phyloP scores from a whole-genome alignment of 1,284 basidiomycete species.

The Grifola frondosa region DNA sequence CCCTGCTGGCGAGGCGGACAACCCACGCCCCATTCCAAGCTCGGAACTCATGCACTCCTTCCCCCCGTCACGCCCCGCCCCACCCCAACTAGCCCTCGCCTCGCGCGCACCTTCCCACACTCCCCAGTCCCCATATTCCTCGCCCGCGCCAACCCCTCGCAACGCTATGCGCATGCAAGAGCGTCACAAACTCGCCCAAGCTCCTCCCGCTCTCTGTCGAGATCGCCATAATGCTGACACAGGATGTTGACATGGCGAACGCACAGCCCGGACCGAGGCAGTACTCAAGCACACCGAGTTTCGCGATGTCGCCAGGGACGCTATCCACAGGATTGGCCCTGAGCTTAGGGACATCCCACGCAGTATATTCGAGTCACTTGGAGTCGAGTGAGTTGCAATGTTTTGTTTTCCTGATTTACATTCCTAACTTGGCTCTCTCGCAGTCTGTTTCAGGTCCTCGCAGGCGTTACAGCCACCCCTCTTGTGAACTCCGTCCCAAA shows the following conservation, averaged over 20 bases:
- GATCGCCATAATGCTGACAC: not conserved
- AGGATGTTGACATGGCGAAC: slow-evolving; percentile 12
- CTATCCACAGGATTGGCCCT: slow-evolving; percentile 32
- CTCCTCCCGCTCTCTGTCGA: slow-evolving; percentile 1
- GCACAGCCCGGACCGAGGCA: not conserved
- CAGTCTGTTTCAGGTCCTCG: slow-evolving; percentile 10
- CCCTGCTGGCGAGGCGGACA: too few species aligned
- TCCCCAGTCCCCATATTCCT: too few species aligned
- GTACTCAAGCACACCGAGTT: slow-evolving; percentile 32
- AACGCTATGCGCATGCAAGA: slow-evolving; percentile 17
- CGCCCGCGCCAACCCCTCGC: too few species aligned
- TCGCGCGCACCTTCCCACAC: too few species aligned
- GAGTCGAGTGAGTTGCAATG: slow-evolving; percentile 36
- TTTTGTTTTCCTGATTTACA: slow-evolving; percentile 2
- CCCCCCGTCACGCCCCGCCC: too few species aligned
- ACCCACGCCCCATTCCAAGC: too few species aligned
- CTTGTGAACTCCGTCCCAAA: too few species aligned
- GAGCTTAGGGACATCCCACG: slow-evolving; percentile 33
- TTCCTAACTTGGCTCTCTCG: not conserved
- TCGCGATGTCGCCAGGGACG: slow-evolving; percentile 26
- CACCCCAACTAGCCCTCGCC: too few species aligned
- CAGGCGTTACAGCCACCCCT: slow-evolving; percentile 17
- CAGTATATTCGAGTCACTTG: slow-evolving; percentile 30
- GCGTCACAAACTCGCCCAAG: slow-evolving; percentile 12
- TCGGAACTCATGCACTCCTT: too few species aligned